A percentile compares a stretch with the other conserved stretches of the same genome.
Evolutionary conservation across 768 basidiomycete genomes (phyloP).

Genomic region (Serendipita sp.): DNA sequence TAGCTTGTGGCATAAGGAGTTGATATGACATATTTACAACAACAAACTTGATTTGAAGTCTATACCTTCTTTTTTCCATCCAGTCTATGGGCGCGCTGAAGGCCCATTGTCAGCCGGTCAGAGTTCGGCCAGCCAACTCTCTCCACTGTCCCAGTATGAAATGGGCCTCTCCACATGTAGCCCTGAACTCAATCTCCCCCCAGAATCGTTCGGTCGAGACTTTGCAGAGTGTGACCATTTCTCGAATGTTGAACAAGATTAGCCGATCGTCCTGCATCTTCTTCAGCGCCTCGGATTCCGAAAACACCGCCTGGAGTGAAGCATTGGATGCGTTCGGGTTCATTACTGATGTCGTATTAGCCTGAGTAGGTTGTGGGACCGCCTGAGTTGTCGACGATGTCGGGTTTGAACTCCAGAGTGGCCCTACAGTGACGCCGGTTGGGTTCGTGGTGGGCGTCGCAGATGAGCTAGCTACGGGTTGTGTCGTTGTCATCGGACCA

Average conservation of each 20-base stretch:
- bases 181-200: background rate
- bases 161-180: background rate
- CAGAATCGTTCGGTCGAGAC: background rate
- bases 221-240: background rate
- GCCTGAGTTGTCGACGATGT: background rate
- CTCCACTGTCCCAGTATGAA: background rate
- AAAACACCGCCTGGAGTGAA: background rate
- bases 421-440: background rate
- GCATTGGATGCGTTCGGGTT: background rate
- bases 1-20: background rate
- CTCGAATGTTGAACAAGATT: constrained; percentile 2
- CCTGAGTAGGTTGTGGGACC: background rate
- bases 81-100: too few species aligned
- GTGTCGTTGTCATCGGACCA: too few species aligned
- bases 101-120: too few species aligned
- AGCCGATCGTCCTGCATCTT: background rate
- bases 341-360: background rate
- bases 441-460: background rate
- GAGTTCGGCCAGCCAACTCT: background rate
- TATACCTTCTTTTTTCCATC: too few species aligned
- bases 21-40: background rate
- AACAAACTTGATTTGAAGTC: background rate
- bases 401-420: too few species aligned
- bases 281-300: background rate
- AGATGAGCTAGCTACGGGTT: too few species aligned